Base-by-base conservation (phyloP, 208 protist species). In the Acanthamoeba quina region DNA sequence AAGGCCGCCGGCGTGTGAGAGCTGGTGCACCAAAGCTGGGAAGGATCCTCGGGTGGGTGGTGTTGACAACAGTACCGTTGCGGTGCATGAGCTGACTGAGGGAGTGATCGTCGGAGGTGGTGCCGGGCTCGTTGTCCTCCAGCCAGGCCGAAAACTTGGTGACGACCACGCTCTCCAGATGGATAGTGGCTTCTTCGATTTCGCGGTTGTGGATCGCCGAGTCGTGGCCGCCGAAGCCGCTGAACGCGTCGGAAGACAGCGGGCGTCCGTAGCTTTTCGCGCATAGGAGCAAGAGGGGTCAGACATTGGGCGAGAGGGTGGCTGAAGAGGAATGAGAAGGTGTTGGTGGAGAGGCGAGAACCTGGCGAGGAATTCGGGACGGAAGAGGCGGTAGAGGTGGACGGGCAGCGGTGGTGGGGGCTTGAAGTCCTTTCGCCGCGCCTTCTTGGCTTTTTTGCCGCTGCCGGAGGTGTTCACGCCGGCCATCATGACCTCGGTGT, bases 381-480 rank as follows among this genome's bases (percentile, higher is more conserved):
- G 90, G 52, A 94, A 70, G 21, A 86, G 54, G 90, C 74, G 44
- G 44, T 86, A 82, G 56, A 94, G 90, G 56, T 86, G 70, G 34
- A 86, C 78, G 17, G 17, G 78, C 78, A 62, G 5, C 10, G 78
- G 78, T 41, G 78, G 78, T 62, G 78, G 78, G 1, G 34, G 78
- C 41, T 54, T 82, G 49, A 29, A 24, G 29, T 86, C 52, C 49
- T 86, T 52, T 21, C 26, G 41, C 24, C 76, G 76, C 24, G 15
- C 29, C 31, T 62, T 86, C 52, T 86, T 86, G 49, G 49, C 10
- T 17, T 86, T 86, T 49, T 86, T 86, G 26, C 52, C 2, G 29
- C 17, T 24, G 70, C 17, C 34, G 47, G 78, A 6, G 17, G 62
- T 26, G 49, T 41, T 29, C 49, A 62, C n/a, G 49, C 29, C 74